Evolutionary conservation across 2,329 filamentous ascomycete species (phyloP).

Genomic region (Botrytis tulipae): DNA sequence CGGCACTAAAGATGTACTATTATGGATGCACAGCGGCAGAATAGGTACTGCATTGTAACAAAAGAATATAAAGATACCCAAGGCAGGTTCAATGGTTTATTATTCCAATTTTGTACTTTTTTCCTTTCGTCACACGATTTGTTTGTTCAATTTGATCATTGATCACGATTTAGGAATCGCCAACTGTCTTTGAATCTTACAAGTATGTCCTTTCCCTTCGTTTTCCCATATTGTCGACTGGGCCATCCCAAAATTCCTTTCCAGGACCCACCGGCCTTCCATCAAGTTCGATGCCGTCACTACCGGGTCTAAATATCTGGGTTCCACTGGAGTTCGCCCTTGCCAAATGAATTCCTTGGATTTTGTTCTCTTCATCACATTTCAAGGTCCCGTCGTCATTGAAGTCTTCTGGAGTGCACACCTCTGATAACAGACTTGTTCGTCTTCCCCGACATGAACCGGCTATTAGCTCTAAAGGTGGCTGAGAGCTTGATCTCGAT

Average conservation of each 20-base stretch:
- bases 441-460: not conserved
- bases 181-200: constrained; percentile 20
- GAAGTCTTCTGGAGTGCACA: constrained; percentile 17
- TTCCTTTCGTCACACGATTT: not conserved
- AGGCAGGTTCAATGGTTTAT: constrained; percentile 22
- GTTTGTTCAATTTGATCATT: not conserved
- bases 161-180: not conserved
- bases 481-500: constrained; percentile 8
- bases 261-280: constrained; percentile 34
- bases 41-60: constrained; percentile 24
- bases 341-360: constrained; percentile 20
- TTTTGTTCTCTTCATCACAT: not conserved
- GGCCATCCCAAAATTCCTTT: constrained; percentile 28
- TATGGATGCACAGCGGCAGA: constrained; percentile 10
- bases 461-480: not conserved
- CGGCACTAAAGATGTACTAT: constrained; percentile 1
- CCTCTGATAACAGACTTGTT: constrained; percentile 19
- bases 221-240: constrained; percentile 21
- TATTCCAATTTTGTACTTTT: constrained; percentile 23
- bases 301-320: constrained; percentile 33
- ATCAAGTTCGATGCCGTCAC: constrained; percentile 36
- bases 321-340: constrained; percentile 36
- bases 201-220: constrained; percentile 34
- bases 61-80: constrained; percentile 28
- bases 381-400: constrained; percentile 5